Evolutionary conservation across 176 grass and related monocot species (phyloP).

Genomic region (Thalia dealbata): DNA sequence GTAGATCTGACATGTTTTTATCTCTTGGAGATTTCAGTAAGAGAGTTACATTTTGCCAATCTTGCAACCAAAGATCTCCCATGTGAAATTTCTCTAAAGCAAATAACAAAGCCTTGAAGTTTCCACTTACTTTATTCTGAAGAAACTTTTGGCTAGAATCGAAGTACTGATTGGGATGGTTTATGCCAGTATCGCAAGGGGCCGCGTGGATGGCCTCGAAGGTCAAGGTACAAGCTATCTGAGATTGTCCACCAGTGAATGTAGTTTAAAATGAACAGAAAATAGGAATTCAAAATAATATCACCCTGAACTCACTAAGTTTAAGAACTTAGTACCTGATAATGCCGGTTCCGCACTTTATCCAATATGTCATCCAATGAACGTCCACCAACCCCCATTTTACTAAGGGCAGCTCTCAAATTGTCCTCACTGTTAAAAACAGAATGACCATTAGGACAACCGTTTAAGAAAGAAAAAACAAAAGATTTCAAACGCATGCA

Average conservation of each 20-base stretch:
- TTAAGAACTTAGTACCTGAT: constrained; percentile 41
- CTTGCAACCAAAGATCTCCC: no score
- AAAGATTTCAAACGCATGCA: background rate
- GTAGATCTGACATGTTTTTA: no score
- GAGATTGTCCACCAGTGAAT: constrained; percentile 26
- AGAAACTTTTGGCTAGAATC: constrained; percentile 67
- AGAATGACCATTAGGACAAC: background rate
- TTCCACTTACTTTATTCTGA: constrained; percentile 40
- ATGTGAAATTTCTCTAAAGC: no score
- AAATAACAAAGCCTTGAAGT: background rate
- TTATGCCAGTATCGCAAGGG: constrained; percentile 84
- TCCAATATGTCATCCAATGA: constrained; percentile 66
- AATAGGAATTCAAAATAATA: background rate
- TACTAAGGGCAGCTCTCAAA: constrained; percentile 81
- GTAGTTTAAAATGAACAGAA: constrained; percentile 6
- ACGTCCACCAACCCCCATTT: constrained; percentile 56
- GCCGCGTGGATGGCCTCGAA: constrained; percentile 71
- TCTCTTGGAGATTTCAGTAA: no score
- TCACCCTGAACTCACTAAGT: background rate
- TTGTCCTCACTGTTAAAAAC: constrained; percentile 69
- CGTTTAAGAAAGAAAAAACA: background rate
- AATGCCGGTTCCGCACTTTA: constrained; percentile 89
- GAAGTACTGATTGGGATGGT: constrained; percentile 99
- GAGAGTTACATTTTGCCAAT: no score
- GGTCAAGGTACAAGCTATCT: constrained; percentile 94